phyloP scores from a whole-genome alignment of 73 alveolate genomes.

The Paramecium sexaurelia region DNA sequence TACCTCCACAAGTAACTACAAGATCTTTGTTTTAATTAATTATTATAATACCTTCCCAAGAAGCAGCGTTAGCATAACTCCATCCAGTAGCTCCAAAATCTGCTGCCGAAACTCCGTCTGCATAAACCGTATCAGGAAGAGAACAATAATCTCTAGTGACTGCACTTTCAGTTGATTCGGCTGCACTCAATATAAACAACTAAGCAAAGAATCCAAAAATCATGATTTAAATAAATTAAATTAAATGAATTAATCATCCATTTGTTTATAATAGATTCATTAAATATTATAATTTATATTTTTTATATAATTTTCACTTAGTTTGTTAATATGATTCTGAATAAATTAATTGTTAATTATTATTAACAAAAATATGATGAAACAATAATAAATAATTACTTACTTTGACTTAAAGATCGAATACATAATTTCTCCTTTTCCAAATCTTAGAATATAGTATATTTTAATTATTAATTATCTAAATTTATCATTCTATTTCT shows the following conservation, averaged over 20 bases:
- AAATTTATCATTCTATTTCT: too few species aligned
- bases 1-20: constrained; percentile 44
- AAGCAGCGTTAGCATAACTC: constrained; percentile 20
- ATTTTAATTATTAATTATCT: too few species aligned
- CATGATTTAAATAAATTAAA: neutral
- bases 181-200: neutral
- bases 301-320: too few species aligned
- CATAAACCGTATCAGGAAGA: constrained; percentile 48
- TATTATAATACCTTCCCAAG: neutral
- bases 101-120: constrained; percentile 18
- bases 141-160: constrained; percentile 33
- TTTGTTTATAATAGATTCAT: neutral
- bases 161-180: neutral
- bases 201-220: neutral
- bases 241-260: neutral
- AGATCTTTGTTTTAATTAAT: neutral
- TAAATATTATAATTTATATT: neutral
- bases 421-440: too few species aligned
- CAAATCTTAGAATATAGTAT: too few species aligned
- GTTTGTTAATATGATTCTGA: too few species aligned
- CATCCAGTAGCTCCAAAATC: constrained; percentile 45
- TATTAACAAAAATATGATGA: too few species aligned
- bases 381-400: too few species aligned
- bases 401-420: too few species aligned
- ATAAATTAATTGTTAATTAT: too few species aligned